phyloP scores from a whole-genome alignment of 2,329 filamentous ascomycete genomes.

The Trichoderma sp. region DNA sequence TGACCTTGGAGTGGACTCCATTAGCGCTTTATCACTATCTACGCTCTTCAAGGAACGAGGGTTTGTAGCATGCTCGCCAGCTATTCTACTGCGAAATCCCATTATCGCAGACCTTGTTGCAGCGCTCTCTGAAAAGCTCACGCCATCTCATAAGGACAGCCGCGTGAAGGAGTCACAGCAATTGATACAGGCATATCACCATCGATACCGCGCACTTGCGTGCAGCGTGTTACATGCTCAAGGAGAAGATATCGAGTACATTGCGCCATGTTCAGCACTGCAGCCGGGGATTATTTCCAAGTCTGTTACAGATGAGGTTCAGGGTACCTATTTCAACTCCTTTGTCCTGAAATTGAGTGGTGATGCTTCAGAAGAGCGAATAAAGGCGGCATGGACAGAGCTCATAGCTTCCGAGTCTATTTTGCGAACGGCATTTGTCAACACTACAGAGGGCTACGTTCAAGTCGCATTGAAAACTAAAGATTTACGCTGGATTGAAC shows the following conservation, averaged over 20 bases:
- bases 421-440: conserved; percentile 68
- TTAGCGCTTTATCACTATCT: conserved; percentile 72
- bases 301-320: conserved; percentile 53
- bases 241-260: conserved; percentile 60
- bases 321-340: conserved; percentile 70
- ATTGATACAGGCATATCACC: conserved; percentile 59
- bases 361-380: conserved; percentile 40
- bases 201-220: conserved; percentile 55
- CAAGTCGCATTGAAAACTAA: conserved; percentile 61
- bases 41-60: conserved; percentile 61
- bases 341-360: conserved; percentile 60
- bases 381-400: conserved; percentile 58
- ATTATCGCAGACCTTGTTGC: conserved; percentile 47
- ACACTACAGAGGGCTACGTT: conserved; percentile 71
- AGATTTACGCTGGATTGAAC: conserved; percentile 44
- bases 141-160: conserved; percentile 12
- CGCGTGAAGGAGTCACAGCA: conserved; percentile 53
- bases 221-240: conserved; percentile 52
- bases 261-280: conserved; percentile 79
- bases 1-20: conserved; percentile 83
- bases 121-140: conserved; percentile 29
- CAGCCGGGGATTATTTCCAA: conserved; percentile 83
- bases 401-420: conserved; percentile 57
- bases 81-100: conserved; percentile 64
- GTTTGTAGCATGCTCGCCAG: conserved; percentile 58